Conservation (phyloP, 2,329 filamentous ascomycete species). For the Pestalotiopsis sp. region DNA sequence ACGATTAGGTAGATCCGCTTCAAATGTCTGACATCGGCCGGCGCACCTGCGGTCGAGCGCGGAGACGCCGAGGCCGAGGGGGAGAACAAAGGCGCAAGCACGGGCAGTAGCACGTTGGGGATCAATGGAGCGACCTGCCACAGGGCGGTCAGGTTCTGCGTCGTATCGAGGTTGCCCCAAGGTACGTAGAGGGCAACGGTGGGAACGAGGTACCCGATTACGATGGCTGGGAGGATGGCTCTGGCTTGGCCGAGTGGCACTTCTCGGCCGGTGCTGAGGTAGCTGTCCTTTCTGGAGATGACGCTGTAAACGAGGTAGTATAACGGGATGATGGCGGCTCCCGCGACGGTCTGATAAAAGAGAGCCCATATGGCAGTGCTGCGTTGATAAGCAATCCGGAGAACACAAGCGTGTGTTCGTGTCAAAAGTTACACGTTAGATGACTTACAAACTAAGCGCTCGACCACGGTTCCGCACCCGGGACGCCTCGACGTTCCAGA, state of each 20-base stretch:
- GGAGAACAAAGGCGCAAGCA: background rate
- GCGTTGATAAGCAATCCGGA: background rate
- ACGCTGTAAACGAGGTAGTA: slow-evolving; percentile 22
- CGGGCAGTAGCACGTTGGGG: slow-evolving; percentile 22
- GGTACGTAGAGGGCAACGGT: slow-evolving; percentile 25
- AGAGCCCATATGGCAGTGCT: slow-evolving; percentile 23
- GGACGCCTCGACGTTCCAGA: slow-evolving; percentile 27
- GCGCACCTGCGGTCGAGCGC: background rate
- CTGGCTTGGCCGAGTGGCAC: slow-evolving; percentile 21
- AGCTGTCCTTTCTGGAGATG: slow-evolving; percentile 19
- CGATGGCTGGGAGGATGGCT: slow-evolving; percentile 21
- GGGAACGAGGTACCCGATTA: slow-evolving; percentile 27
- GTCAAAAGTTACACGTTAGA: background rate
- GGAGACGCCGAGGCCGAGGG: background rate
- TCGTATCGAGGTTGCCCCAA: slow-evolving; percentile 13
- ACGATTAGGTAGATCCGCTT: slow-evolving; percentile 24
- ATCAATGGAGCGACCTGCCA: slow-evolving; percentile 28
- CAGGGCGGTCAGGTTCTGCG: slow-evolving; percentile 24
- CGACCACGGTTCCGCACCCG: slow-evolving; percentile 22
- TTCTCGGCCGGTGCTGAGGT: slow-evolving; percentile 20
- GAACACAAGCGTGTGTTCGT: background rate
- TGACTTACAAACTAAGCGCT: slow-evolving; percentile 27
- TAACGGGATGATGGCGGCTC: slow-evolving; percentile 25
- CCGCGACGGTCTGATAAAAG: slow-evolving; percentile 28
- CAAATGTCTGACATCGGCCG: slow-evolving; percentile 25